Evolutionary conservation across 2,329 filamentous ascomycete species (phyloP), one percentile per base, ranked within the genome.

Genomic region (Colletotrichum agaves): DNA sequence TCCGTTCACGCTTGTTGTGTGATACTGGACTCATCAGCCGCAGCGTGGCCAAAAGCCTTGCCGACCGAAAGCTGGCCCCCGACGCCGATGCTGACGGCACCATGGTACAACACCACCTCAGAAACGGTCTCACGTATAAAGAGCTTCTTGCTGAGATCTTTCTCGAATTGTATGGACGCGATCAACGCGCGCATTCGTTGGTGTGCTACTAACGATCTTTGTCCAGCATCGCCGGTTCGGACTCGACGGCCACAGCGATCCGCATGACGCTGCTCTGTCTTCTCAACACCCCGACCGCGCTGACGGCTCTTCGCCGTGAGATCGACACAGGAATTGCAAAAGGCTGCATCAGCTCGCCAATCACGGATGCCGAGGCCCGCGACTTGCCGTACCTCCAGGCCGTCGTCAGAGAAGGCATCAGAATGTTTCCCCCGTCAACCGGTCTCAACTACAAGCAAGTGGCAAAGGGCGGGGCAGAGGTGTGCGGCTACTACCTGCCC

Each of bases 181-280:
- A 5, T 19, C 5, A 19, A 5, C n/a, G 1, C 5, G 1, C 5
- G 2, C n/a, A 7, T 3, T 0, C 6, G 39, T 3, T 3, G 13
- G 2, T 19, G 12, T 7, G 4, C 13, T 39, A 1, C 19, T 57
- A 17, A 63, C 8, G 6, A 39, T 13, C 61, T 1, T 3, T 13
- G 1, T 1, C 0, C 12, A 70, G 59, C 5, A 70, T 81, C 23
- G 78, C 78, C 0, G 80, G 79, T 13, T 75, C 75, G 11, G 80
- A 82, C 3, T 80, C 80, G 0, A 74, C 75, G 1, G 75, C 79
- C 0, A 75, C 72, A 0, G 74, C 73, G 0, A 74, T 82, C n/a
- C 82, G 86, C 1, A 78, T 82, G 17, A 83, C 80, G 0, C 65
- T 89, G 47, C 79, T 88, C 7, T 81, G 84, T 69, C 75, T 89